Base-by-base conservation (phyloP, 2,329 filamentous ascomycete species). In the Claviceps sp. region DNA sequence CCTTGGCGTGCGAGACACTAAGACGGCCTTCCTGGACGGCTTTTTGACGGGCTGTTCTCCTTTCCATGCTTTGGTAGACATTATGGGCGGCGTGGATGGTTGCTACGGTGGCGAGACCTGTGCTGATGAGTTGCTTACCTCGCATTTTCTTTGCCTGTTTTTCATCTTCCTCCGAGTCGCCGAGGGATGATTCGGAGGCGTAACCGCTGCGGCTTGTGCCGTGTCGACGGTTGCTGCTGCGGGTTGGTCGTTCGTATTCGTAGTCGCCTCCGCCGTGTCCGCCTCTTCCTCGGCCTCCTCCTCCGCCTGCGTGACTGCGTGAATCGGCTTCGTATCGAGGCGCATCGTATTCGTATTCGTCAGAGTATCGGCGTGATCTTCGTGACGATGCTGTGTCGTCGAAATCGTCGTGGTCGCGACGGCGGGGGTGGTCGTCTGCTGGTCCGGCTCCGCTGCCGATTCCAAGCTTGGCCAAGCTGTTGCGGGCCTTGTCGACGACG, bases 401-500 rank as follows among this genome's bases (percentile, higher is more conserved):
- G 53, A 72, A 71, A 50, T 75, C 71, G 48, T 74, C 71, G 46
- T 70, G 68, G 45, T 71, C 66, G n/a, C 67, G 66, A 11, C 66
- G 62, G 34, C 61, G 63, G 40, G 67, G 61, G 38, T 72, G 67
- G 38, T 72, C 68, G 3, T 63, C 66, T 26, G 62, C 57, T 54
- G 63, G 65, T 26, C 59, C 61, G 37, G 72, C 68, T 9, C 66
- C 74, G 50, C 68, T 76, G 49, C 79, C 79, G 37, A 84, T 66
- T 47, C 80, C 80, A 14, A 84, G 68, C 62, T 78, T 81, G 57
- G 80, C 79, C 39, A 84, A 68, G 50, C 79, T 73, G 54, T 78
- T 78, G 52, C 80, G 77, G 20, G 79, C 78, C 50, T 71, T 71
- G 61, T 83, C 79, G 8, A 82, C 79, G n/a, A 83, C 74, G 62